These are phyloP conservation scores for Hylodesmum podocarpum DNA, from an alignment of 306 rosid genomes.

Conservation along the genomic window DNA sequence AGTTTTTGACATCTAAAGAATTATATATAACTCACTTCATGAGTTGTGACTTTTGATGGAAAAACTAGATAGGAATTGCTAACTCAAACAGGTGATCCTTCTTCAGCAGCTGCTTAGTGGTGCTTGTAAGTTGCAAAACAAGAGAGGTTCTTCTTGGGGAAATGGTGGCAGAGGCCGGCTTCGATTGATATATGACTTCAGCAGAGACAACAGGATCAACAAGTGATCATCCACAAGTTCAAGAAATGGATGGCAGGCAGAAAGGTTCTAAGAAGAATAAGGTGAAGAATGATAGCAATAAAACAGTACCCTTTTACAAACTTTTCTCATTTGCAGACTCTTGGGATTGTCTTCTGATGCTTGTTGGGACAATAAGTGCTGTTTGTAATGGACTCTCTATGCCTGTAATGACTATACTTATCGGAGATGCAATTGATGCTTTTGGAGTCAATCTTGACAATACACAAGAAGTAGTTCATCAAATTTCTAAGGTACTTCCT, in stretches of 20 bases:
- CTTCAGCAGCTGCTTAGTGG: constrained; percentile 12
- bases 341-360: constrained; percentile 57
- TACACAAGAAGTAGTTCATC: constrained; percentile 45
- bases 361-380: constrained; percentile 62
- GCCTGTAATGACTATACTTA: constrained; percentile 58
- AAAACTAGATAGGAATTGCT: not conserved
- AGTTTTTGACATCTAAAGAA: not conserved
- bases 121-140: not conserved
- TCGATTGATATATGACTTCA: constrained; percentile 29
- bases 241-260: constrained; percentile 18
- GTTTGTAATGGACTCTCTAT: constrained; percentile 51
- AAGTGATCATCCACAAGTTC: constrained; percentile 22
- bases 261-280: constrained; percentile 37
- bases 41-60: not conserved
- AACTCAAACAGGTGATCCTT: constrained; percentile 25
- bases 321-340: constrained; percentile 85
- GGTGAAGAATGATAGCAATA: constrained; percentile 34
- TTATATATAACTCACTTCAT: not conserved
- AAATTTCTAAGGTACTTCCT: constrained; percentile 51
- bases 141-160: not conserved
- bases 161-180: constrained; percentile 40
- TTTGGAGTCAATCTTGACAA: constrained; percentile 49
- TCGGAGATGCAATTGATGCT: constrained; percentile 60
- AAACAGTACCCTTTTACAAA: constrained; percentile 63
- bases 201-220: constrained; percentile 40